Evolutionary conservation across 768 basidiomycete genomes (phyloP).

Genomic region (Auricularia sp.): DNA sequence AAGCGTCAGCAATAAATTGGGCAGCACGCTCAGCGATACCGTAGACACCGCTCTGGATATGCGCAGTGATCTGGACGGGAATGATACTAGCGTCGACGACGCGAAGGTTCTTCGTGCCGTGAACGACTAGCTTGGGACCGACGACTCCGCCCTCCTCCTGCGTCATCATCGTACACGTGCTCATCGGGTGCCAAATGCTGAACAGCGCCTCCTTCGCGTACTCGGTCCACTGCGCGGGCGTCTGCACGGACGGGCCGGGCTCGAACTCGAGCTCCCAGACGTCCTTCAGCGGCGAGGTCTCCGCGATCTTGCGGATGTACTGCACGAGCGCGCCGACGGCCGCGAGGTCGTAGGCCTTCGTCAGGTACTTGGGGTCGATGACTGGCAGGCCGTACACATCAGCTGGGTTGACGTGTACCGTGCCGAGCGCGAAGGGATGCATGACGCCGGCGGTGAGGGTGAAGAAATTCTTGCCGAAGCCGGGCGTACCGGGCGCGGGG

Average conservation of each 20-base stretch:
- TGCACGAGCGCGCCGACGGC: conserved; percentile 50
- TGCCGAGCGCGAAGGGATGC: not conserved
- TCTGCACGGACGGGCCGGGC: conserved; percentile 39
- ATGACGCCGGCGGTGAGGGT: not conserved
- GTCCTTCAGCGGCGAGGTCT: conserved; percentile 38
- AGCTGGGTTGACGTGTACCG: conserved; percentile 21
- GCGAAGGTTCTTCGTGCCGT: conserved; percentile 13
- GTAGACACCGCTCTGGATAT: conserved; percentile 22
- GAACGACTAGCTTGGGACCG: conserved; percentile 32
- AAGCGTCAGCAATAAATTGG: conserved; percentile 21
- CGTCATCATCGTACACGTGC: conserved; percentile 50
- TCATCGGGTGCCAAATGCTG: conserved; percentile 42
- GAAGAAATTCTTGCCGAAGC: too few species aligned
- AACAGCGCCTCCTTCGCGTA: conserved; percentile 22
- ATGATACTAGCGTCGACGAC: conserved; percentile 14
- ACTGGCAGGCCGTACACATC: conserved; percentile 24
- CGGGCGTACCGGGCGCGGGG: too few species aligned
- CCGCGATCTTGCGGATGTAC: conserved; percentile 44
- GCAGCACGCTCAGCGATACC: conserved; percentile 41
- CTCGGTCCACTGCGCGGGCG: conserved; percentile 45
- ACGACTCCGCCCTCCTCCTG: conserved; percentile 46
- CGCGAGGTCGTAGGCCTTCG: conserved; percentile 25
- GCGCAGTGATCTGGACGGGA: conserved; percentile 32
- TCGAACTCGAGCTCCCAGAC: conserved; percentile 34
- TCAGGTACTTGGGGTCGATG: conserved; percentile 36